Conservation (phyloP, 176 grass and related monocot genomes). For the Cymbopogon citratus region DNA sequence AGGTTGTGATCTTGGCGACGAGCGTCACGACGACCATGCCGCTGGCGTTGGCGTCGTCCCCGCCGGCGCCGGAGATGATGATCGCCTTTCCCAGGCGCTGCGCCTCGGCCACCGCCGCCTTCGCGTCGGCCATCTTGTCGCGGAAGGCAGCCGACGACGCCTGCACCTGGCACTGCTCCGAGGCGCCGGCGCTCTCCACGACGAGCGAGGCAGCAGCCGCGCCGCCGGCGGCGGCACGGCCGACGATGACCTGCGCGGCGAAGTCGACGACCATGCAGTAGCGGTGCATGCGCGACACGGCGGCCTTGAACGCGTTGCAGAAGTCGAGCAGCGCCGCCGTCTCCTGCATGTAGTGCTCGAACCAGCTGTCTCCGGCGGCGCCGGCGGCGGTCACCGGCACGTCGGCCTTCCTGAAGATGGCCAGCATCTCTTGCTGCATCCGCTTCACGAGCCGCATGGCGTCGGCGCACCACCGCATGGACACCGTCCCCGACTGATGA, state of each 20-base stretch:
- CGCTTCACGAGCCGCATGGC: constrained; percentile 76
- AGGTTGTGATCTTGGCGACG: constrained; percentile 69
- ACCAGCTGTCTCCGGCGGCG: constrained; percentile 39
- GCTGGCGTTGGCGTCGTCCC: not conserved
- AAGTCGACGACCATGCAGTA: constrained; percentile 77
- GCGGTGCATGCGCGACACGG: constrained; percentile 48
- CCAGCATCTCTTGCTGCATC: constrained; percentile 77
- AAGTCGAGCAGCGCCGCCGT: constrained; percentile 78
- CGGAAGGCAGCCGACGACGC: not conserved
- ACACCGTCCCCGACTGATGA: constrained; percentile 26
- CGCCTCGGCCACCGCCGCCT: constrained; percentile 33
- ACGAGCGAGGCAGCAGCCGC: not conserved
- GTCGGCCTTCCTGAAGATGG: constrained; percentile 58
- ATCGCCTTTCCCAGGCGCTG: constrained; percentile 27
- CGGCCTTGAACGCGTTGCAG: constrained; percentile 81
- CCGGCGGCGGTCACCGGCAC: constrained; percentile 13
- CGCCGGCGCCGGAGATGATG: not conserved
- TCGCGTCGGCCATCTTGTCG: constrained; percentile 31
- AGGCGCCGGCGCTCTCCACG: not conserved
- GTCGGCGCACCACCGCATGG: constrained; percentile 72
- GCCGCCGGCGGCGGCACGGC: not conserved
- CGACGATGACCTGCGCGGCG: constrained; percentile 24
- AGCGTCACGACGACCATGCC: constrained; percentile 57
- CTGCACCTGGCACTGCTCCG: not conserved
- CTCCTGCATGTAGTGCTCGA: constrained; percentile 98